phyloP scores from a whole-genome alignment of 805 yeast genomes.

The Cyberlindnera euphorbiae region DNA sequence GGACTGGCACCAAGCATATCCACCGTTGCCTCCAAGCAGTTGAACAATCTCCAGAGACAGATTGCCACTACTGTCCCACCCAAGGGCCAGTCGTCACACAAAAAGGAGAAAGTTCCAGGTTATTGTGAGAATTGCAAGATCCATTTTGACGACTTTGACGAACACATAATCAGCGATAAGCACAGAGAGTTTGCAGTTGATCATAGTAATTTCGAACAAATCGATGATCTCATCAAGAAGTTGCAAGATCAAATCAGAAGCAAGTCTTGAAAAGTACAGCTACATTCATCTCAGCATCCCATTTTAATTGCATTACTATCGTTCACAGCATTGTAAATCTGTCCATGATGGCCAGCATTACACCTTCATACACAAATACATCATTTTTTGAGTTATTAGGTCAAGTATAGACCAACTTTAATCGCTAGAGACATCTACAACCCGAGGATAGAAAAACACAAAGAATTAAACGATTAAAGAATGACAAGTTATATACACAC shows the following conservation, averaged over 20 bases:
- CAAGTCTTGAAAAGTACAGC: slow-evolving; percentile 12
- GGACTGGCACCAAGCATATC: slow-evolving; percentile 60
- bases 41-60: slow-evolving; percentile 44
- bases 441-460: neutral
- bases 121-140: slow-evolving; percentile 93
- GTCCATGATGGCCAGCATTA: no score
- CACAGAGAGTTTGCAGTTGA: slow-evolving; percentile 78
- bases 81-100: slow-evolving; percentile 1
- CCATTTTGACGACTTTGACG: slow-evolving; percentile 73
- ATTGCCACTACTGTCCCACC: slow-evolving; percentile 18
- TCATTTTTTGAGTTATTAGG: no score
- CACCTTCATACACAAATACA: no score
- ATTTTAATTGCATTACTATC: neutral
- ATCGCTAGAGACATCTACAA: no score
- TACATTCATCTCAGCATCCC: no score
- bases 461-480: no score
- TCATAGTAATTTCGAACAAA: slow-evolving; percentile 64
- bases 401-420: no score
- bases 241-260: slow-evolving; percentile 17
- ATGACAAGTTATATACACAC: no score
- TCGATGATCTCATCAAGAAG: slow-evolving; percentile 64
- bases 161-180: slow-evolving; percentile 62
- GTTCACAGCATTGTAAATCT: no score
- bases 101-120: slow-evolving; percentile 45
- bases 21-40: slow-evolving; percentile 48